phyloP scores from a whole-genome alignment of 1,139 yeast species.

The Keqinozyma sinolaborantium region DNA sequence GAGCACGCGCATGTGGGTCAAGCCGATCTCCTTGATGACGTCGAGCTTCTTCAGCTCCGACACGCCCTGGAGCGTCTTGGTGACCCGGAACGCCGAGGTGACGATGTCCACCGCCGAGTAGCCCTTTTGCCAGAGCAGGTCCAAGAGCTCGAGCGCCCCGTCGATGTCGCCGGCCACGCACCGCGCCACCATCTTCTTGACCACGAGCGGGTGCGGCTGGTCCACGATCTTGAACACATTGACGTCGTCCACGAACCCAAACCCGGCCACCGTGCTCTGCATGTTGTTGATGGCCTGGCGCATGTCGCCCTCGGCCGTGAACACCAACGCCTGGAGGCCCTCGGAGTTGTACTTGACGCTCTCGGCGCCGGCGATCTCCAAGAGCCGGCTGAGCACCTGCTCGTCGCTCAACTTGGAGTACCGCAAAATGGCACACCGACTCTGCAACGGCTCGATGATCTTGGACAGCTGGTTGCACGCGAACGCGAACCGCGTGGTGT shows the following conservation, averaged over 20 bases:
- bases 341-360: conserved; percentile 78
- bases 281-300: conserved; percentile 94
- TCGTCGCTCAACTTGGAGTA: conserved; percentile 79
- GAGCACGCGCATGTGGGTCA: conserved; percentile 83
- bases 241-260: conserved; percentile 82
- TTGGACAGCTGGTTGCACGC: conserved; percentile 95
- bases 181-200: conserved; percentile 63
- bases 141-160: conserved; percentile 63
- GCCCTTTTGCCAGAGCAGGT: conserved; percentile 81
- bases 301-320: conserved; percentile 98
- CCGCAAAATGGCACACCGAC: conserved; percentile 92
- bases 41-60: conserved; percentile 69
- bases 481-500: conserved; percentile 94
- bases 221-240: conserved; percentile 95
- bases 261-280: conserved; percentile 93
- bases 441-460: conserved; percentile 94
- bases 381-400: conserved; percentile 73
- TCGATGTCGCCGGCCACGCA: conserved; percentile 58
- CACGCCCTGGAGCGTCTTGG: conserved; percentile 68
- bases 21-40: conserved; percentile 81
- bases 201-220: conserved; percentile 90
- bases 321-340: conserved; percentile 91
- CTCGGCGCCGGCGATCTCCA: conserved; percentile 71
- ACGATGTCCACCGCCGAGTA: conserved; percentile 92
- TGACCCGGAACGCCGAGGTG: conserved; percentile 84